Conservation (phyloP, 106 monocot species). For the Gastrodia elata region DNA sequence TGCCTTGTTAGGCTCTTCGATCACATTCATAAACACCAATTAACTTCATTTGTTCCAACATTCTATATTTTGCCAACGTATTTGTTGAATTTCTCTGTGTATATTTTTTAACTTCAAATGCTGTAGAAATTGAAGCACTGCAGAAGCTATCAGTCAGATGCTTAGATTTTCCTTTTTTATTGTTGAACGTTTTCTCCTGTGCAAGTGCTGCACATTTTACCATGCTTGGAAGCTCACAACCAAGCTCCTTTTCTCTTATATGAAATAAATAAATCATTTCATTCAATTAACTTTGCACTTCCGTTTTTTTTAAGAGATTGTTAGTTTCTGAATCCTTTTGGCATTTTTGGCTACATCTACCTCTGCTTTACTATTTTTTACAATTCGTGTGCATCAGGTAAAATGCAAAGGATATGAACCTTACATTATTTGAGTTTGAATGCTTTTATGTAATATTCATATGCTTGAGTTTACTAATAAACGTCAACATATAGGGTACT, state of each 20-base stretch:
- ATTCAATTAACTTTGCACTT: not conserved
- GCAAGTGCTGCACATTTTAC: not conserved
- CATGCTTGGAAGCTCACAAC: not conserved
- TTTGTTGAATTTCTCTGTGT: not conserved
- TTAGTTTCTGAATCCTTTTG: not conserved
- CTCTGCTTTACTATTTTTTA: not conserved
- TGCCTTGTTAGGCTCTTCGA: not conserved
- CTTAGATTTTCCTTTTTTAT: not conserved
- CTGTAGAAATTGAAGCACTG: not conserved
- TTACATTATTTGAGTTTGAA: not conserved
- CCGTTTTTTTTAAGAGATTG: not conserved
- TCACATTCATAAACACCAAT: not conserved
- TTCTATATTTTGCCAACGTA: not conserved
- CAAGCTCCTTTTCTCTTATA: not conserved
- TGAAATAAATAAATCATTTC: not conserved
- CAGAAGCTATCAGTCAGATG: too few relatives aligned
- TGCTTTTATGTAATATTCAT: not conserved
- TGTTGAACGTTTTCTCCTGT: not conserved
- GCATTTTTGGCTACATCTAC: not conserved
- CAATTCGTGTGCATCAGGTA: not conserved
- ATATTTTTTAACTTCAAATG: not conserved
- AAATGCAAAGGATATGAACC: not conserved
- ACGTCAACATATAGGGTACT: not conserved
- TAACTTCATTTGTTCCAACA: not conserved
- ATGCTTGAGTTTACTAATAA: not conserved